A percentile compares a stretch with the other conserved stretches of the same genome.
Conservation (phyloP, 2,329 filamentous ascomycete genomes). For the Neopestalotiopsis clavispora region DNA sequence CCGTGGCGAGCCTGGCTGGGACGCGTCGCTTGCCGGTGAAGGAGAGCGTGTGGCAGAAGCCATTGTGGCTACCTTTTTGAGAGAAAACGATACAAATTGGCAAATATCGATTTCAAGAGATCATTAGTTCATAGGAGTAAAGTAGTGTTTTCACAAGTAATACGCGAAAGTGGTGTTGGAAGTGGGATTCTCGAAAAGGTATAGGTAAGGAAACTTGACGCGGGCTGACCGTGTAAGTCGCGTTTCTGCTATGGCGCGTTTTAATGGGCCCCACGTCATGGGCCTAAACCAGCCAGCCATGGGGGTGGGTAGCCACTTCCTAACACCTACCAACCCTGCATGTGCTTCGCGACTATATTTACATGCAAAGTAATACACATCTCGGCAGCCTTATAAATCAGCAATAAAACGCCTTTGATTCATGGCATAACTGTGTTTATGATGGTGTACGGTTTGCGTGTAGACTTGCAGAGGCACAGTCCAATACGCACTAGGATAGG, state of each 20-base stretch:
- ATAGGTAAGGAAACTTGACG: slow-evolving; percentile 13
- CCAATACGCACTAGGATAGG: too few relatives aligned
- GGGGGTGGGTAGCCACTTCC: not conserved
- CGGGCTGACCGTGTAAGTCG: slow-evolving; percentile 20
- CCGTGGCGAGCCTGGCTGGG: slow-evolving; percentile 47
- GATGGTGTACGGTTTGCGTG: too few relatives aligned
- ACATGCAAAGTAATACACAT: not conserved
- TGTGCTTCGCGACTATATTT: not conserved
- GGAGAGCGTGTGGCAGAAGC: slow-evolving; percentile 48
- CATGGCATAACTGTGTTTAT: too few relatives aligned
- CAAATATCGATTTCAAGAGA: slow-evolving; percentile 21
- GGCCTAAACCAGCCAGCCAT: not conserved
- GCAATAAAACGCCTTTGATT: too few relatives aligned
- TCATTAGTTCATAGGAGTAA: slow-evolving; percentile 21
- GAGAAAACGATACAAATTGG: slow-evolving; percentile 19
- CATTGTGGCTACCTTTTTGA: slow-evolving; percentile 43
- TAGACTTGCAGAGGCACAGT: too few relatives aligned
- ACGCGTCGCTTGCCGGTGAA: slow-evolving; percentile 48
- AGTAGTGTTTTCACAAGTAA: slow-evolving; percentile 17
- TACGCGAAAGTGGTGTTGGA: slow-evolving; percentile 17
- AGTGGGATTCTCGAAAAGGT: slow-evolving; percentile 17
- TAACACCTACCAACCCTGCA: too few relatives aligned
- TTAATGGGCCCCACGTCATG: slow-evolving; percentile 15
- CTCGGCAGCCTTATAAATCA: too few relatives aligned
- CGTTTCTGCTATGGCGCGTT: slow-evolving; percentile 17